Evolutionary conservation across 2,329 filamentous ascomycete genomes (phyloP), one percentile per base, ranked within the genome.

Genomic region (Phialophora verrucosa): DNA sequence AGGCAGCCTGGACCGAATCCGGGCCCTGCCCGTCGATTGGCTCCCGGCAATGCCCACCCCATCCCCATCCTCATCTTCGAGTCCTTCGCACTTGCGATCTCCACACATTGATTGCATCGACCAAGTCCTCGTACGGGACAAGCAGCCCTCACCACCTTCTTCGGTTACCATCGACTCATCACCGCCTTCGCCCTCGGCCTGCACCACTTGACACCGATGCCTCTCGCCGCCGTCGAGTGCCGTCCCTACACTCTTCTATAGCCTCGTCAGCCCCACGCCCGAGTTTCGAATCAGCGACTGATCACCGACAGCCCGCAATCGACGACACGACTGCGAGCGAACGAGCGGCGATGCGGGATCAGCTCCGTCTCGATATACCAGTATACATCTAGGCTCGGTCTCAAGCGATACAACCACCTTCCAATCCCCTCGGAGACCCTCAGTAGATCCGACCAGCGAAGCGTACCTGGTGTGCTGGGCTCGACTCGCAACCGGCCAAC

Each of bases 341-440:
- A 60, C 42, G 38, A 61, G 57, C 50, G 49, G 64, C 54, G 49
- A 66, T 63, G 64, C 53, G 27, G 50, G 25, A 63, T 31, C 54
- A 63, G 59, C 54, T n/a, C 23, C 29, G 17, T 8, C 42, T 57
- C 29, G 14, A 32, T 42, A 32, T 61, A 54, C 54, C 54, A 6
- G 53, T 35, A 29, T 32, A 44, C 44, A 42, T 57, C 44, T 58
- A 58, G 29, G 47, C 31, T 35, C 57, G 25, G 38, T 50, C 42
- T 8, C 3, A 27, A 25, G 49, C 49, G 4, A 53, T 12, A 29
- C n/a, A 27, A 12, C 49, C 20, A 29, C 27, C 27, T 23, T n/a
- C 17, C 38, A n/a, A 44, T 2, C 7, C 17, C 38, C 38, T 44
- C 38, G 17, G 14, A 44, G 38, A n/a, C 38, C 38, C 38, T 44